Base-by-base conservation (phyloP, 2,329 filamentous ascomycete genomes). In the Aureobasidium leucospermi region DNA sequence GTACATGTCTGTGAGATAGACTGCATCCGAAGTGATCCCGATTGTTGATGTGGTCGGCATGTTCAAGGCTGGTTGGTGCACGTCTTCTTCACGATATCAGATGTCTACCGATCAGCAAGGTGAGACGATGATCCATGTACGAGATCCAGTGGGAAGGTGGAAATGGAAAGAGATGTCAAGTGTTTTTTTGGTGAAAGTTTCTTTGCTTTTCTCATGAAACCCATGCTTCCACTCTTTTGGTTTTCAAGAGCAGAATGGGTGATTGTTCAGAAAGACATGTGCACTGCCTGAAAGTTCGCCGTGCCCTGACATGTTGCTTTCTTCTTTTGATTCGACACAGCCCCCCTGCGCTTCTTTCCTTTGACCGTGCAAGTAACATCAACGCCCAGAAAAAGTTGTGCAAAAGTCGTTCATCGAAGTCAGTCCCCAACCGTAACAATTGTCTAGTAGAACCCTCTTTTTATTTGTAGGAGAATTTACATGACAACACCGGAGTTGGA, bases 401-500 rank as follows among this genome's bases (percentile, higher is more conserved):
- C 55, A 58, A 58, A 58, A 48, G 43, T 58, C 52, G 41, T 56
- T 55, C 11, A 41, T 56, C 52, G 52, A 48, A 48, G 16, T 43
- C 23, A 36, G 39, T 43, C 55, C 55, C 43, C 55, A 48, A 34
- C 43, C 42, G 55, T 47, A 34, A 58, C 29, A 58, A 15, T 58
- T 55, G 51, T 55, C 51, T 55, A 43, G 51, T 48, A 58, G 55
- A 58, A 47, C 55, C 58, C 46, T 52, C 47, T 52, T 45, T 59
- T 32, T 32, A 59, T 36, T 38, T 43, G 42, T 39, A 39, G 10
- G 28, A 42, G 47, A 38, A 43, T 63, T 96, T 90, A 99, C 94
- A 99, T 99, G 78, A 99, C 94, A 76, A 99, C 94, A 87, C 94
- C 94, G 65, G 93, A 96, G 89, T 99, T 99, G 85, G 87, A 91